phyloP scores from a whole-genome alignment of 768 basidiomycete species.

The Mycena olivaceomarginata region DNA sequence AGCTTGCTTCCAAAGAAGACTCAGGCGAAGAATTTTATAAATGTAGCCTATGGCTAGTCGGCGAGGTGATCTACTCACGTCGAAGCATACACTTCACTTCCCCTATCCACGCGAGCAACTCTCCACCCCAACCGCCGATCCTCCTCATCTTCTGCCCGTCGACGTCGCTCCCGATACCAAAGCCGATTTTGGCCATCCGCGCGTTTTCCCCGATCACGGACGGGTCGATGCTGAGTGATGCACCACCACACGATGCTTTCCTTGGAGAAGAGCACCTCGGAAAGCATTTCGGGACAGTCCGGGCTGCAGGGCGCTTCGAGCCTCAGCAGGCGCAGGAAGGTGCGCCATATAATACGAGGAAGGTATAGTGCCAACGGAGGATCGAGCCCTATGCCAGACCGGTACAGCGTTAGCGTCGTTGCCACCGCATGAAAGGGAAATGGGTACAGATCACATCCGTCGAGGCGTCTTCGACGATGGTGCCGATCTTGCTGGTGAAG shows the following conservation, averaged over 20 bases:
- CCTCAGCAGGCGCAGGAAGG: slow-evolving; percentile 65
- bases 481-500: slow-evolving; percentile 55
- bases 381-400: slow-evolving; percentile 74
- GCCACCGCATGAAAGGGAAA: neutral
- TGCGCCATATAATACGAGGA: slow-evolving; percentile 74
- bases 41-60: neutral
- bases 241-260: slow-evolving; percentile 74
- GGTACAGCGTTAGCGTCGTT: neutral
- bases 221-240: slow-evolving; percentile 60
- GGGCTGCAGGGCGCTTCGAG: slow-evolving; percentile 63
- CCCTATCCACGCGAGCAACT: slow-evolving; percentile 63
- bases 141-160: slow-evolving; percentile 63
- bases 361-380: slow-evolving; percentile 78
- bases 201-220: slow-evolving; percentile 50
- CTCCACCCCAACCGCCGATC: slow-evolving; percentile 70
- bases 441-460: slow-evolving; percentile 76
- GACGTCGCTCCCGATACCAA: slow-evolving; percentile 55
- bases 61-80: slow-evolving; percentile 1
- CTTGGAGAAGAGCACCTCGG: slow-evolving; percentile 65
- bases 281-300: slow-evolving; percentile 67
- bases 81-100: slow-evolving; percentile 56
- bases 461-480: slow-evolving; percentile 57
- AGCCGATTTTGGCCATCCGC: slow-evolving; percentile 56
- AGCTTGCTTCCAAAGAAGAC: neutral
- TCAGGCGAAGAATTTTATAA: neutral